These are phyloP conservation scores for Thalassiosira profunda DNA, from an alignment of 108 stramenopile species.

Conservation along the genomic window DNA sequence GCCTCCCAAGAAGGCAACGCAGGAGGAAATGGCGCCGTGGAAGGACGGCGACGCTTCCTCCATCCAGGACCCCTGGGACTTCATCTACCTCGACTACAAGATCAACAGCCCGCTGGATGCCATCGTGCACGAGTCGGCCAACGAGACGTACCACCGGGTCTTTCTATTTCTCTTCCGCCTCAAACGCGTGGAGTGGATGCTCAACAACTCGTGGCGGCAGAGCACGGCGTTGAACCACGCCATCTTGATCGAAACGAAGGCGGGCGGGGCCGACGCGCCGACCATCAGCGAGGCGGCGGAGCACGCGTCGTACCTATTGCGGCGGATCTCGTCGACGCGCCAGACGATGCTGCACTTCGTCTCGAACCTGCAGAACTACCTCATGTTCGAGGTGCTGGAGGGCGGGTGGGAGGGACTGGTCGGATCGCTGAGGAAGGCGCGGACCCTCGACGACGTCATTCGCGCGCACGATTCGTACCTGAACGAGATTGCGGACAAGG, in stretches of 20 bases:
- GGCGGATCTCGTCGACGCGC: constrained; percentile 89
- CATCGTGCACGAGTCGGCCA: constrained; percentile 77
- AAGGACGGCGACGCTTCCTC: constrained; percentile 51
- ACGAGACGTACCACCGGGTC: constrained; percentile 80
- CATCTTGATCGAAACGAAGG: constrained; percentile 52
- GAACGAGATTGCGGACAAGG: constrained; percentile 76
- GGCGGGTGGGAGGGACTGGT: constrained; percentile 90
- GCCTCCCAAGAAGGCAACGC: constrained; percentile 9
- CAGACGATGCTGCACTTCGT: constrained; percentile 97
- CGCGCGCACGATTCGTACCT: constrained; percentile 93
- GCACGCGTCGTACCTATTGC: constrained; percentile 75
- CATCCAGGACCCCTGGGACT: constrained; percentile 89
- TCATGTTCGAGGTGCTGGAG: constrained; percentile 99
- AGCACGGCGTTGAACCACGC: constrained; percentile 92
- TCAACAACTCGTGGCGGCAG: constrained; percentile 94
- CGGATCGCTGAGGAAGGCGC: constrained; percentile 65
- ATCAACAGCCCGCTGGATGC: constrained; percentile 89
- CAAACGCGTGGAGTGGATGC: constrained; percentile 93
- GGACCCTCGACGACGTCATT: constrained; percentile 92
- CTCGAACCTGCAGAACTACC: constrained; percentile 95
- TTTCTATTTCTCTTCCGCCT: constrained; percentile 94
- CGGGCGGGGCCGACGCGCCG: constrained; percentile 45
- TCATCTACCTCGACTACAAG: constrained; percentile 92
- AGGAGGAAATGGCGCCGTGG: constrained; percentile 51
- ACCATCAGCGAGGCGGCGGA: constrained; percentile 50